Percentiles rank a stretch among this genome's conserved stretches.
phyloP scores from a whole-genome alignment of 1,284 basidiomycete species.

The Fomitopsis palustris region DNA sequence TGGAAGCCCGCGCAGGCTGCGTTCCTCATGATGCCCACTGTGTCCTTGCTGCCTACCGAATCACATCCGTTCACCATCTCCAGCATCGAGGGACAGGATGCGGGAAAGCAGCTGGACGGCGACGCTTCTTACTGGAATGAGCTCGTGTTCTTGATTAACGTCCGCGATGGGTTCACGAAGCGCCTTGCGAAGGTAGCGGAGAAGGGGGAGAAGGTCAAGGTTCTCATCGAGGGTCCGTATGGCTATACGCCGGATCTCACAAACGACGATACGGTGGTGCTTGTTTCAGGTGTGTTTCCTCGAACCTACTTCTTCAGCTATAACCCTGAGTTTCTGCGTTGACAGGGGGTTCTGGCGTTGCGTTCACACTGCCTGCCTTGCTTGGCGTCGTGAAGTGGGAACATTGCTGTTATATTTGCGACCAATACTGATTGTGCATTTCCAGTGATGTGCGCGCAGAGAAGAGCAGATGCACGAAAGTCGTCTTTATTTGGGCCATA shows the following conservation, averaged over 20 bases:
- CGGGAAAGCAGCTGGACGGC: constrained; percentile 7
- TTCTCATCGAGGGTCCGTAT: constrained; percentile 54
- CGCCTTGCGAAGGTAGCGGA: constrained; percentile 35
- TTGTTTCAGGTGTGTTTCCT: constrained; percentile 51
- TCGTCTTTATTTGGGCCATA: constrained; percentile 45
- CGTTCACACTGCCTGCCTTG: constrained; percentile 46
- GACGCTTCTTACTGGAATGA: constrained; percentile 32
- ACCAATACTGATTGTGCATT: not conserved
- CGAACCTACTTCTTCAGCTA: too few relatives aligned
- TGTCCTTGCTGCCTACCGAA: constrained; percentile 42
- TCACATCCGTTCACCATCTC: constrained; percentile 56
- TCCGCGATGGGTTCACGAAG: constrained; percentile 46
- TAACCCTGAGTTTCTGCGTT: too few relatives aligned
- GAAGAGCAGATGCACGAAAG: constrained; percentile 27
- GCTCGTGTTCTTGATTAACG: constrained; percentile 47
- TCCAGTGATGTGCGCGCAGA: constrained; percentile 24
- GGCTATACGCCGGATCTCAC: constrained; percentile 42
- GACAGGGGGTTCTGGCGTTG: constrained; percentile 47
- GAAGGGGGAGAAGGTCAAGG: constrained; percentile 30
- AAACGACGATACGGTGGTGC: constrained; percentile 40
- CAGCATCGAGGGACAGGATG: constrained; percentile 30
- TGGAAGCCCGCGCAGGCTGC: constrained; percentile 52
- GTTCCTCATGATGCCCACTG: constrained; percentile 41
- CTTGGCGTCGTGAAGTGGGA: constrained; percentile 39
- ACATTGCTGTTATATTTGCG: not conserved